Evolutionary conservation across 23 red algal species (phyloP), one percentile per base, ranked within the genome.

Genomic region (Gracilaria domingensis): DNA sequence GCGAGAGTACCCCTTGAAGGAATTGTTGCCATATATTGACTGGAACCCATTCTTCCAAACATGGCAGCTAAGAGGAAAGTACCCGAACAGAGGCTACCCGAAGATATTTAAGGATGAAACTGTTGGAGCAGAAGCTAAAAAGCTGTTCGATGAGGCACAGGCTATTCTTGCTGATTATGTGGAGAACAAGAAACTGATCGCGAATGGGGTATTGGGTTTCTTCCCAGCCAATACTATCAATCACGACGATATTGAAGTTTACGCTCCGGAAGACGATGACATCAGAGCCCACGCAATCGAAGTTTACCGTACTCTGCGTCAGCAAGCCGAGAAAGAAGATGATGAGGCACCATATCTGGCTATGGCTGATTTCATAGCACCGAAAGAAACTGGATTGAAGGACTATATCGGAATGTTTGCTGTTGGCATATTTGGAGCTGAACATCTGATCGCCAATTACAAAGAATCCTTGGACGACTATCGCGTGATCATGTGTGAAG

Each of bases 331-430:
- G 42, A 45, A 45, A 45, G 42, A 45, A 11, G 42, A 45, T 45
- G 42, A 45, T 45, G 42, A 45, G 42, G 42, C 42, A 45, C 42
- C 42, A 45, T 45, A 45, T 11, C 11, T 45, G 42, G 42, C 42
- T 45, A 45, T 45, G 42, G 42, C 42, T 45, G 42, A 45, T 45
- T 45, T 45, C 42, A 45, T 45, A 7, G 42, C 42, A 45, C 42
- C 42, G 42, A 80, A 82, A 36, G 93, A 89, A 60, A 66, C 85
- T 11, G 94, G 94, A 53, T 58, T 91, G 74, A 88, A 88, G 57
- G 94, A 96, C 35, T 96, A 96, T 45, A 81, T 96, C 50, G 94
- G 94, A 57, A 96, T 96, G 94, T 96, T 96, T 96, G 94, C 94
- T 4, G 81, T 86, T 40, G 94, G 94, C 45, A 91, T 96, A 21